Conservation (phyloP, 345 rosid species). For the Rhodamnia argentea region DNA sequence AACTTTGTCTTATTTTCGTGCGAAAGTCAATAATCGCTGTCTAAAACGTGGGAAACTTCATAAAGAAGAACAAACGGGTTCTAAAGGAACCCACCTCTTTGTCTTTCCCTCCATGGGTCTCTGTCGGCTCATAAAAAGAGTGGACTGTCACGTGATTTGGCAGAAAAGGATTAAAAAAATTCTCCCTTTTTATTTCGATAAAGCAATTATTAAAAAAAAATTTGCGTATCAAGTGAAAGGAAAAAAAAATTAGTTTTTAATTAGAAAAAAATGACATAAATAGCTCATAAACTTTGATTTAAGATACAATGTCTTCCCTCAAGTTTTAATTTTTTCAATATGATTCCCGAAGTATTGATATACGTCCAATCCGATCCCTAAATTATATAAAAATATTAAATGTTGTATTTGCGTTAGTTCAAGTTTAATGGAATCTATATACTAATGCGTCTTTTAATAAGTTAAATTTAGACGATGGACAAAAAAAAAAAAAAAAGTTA, state of each 20-base stretch:
- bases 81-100: background rate
- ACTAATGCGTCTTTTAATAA: rapidly evolving
- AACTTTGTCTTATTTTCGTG: background rate
- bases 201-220: background rate
- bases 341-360: rapidly evolving
- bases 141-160: background rate
- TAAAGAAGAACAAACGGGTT: background rate
- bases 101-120: background rate
- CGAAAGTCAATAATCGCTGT: background rate
- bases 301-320: rapidly evolving
- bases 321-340: rapidly evolving
- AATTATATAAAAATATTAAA: background rate
- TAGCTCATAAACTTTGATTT: rapidly evolving
- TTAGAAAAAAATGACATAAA: background rate
- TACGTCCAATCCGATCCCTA: background rate
- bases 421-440: background rate
- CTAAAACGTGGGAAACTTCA: background rate
- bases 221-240: background rate
- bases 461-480: background rate
- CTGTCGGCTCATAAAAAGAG: background rate
- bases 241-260: too few species aligned
- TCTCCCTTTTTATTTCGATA: background rate
- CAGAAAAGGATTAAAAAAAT: background rate
- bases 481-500: background rate
- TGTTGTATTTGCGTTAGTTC: rapidly evolving